Percentiles rank a stretch among this genome's conserved stretches.
Evolutionary conservation across 1,139 yeast species (phyloP).

Genomic region (Lodderomyces pseudojiufengensis): DNA sequence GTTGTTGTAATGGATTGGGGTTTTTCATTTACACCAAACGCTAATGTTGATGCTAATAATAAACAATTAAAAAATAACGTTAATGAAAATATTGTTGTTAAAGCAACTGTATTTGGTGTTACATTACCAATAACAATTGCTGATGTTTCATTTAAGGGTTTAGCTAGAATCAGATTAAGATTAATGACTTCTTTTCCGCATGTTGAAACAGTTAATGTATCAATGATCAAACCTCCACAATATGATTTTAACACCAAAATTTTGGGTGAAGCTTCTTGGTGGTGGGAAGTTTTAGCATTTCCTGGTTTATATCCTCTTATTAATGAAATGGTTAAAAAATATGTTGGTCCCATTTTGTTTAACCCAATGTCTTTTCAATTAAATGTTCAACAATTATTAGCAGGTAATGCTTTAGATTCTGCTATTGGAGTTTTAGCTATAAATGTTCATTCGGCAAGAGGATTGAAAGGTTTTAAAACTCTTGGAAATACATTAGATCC

Average conservation of each 20-base stretch:
- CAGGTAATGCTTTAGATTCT: constrained; percentile 77
- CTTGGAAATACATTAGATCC: constrained; percentile 86
- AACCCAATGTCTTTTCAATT: constrained; percentile 89
- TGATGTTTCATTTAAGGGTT: constrained; percentile 60
- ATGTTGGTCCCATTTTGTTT: constrained; percentile 82
- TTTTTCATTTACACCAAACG: constrained; percentile 86
- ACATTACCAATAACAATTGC: constrained; percentile 61
- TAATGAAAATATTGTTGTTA: constrained; percentile 73
- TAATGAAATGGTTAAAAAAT: constrained; percentile 79
- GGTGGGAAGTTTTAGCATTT: constrained; percentile 79
- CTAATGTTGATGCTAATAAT: constrained; percentile 72
- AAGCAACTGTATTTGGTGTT: constrained; percentile 63
- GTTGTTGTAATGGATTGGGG: constrained; percentile 97
- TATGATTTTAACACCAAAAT: constrained; percentile 77
- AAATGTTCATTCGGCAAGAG: constrained; percentile 61
- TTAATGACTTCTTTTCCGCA: constrained; percentile 92
- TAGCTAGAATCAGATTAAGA: constrained; percentile 76
- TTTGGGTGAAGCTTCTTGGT: constrained; percentile 72
- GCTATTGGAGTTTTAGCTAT: constrained; percentile 84
- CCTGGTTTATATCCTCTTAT: constrained; percentile 85
- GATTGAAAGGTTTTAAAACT: constrained; percentile 64
- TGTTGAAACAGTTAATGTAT: constrained; percentile 81
- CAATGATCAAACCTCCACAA: constrained; percentile 79
- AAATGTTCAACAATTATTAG: constrained; percentile 83
- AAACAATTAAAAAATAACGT: constrained; percentile 81